Conservation (phyloP, 768 basidiomycete species). For the Pulveroboletus sp. region DNA sequence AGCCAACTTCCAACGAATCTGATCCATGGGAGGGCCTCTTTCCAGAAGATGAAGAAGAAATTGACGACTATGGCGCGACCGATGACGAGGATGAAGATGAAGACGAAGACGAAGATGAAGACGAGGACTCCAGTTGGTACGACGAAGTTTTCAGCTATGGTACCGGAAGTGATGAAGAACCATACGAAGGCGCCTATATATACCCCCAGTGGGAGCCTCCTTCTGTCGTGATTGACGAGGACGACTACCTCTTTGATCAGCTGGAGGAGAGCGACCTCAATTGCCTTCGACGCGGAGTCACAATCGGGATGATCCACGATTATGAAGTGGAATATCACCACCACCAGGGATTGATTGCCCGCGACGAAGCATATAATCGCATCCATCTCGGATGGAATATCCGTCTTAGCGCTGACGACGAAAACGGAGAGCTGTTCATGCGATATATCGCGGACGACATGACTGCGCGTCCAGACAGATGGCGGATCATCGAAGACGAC, state of each 20-base stretch:
- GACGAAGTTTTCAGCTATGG: slow-evolving; percentile 36
- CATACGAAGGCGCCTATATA: slow-evolving; percentile 40
- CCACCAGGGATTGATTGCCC: slow-evolving; percentile 49
- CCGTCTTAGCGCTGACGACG: slow-evolving; percentile 40
- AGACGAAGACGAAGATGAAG: slow-evolving; percentile 28
- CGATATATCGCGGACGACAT: slow-evolving; percentile 40
- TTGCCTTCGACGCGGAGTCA: slow-evolving; percentile 58
- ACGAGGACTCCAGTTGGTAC: slow-evolving; percentile 29
- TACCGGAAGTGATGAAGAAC: slow-evolving; percentile 33
- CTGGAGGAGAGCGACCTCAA: slow-evolving; percentile 33
- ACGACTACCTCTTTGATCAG: slow-evolving; percentile 35
- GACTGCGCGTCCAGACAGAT: slow-evolving; percentile 41
- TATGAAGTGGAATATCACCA: slow-evolving; percentile 56
- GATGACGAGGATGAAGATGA: slow-evolving; percentile 24
- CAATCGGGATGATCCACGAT: slow-evolving; percentile 51
- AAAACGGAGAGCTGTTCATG: slow-evolving; percentile 39
- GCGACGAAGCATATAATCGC: slow-evolving; percentile 39
- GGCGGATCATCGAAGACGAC: slow-evolving; percentile 32
- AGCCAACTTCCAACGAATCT: slow-evolving; percentile 36
- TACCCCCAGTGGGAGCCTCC: slow-evolving; percentile 60
- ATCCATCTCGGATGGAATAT: slow-evolving; percentile 72
- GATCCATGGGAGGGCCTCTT: slow-evolving; percentile 77
- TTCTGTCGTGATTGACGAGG: slow-evolving; percentile 31
- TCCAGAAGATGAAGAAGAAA: slow-evolving; percentile 41
- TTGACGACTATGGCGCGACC: slow-evolving; percentile 31